phyloP scores from a whole-genome alignment of 495 filamentous ascomycete genomes.

The Paragyromitra xinjiangensis region DNA sequence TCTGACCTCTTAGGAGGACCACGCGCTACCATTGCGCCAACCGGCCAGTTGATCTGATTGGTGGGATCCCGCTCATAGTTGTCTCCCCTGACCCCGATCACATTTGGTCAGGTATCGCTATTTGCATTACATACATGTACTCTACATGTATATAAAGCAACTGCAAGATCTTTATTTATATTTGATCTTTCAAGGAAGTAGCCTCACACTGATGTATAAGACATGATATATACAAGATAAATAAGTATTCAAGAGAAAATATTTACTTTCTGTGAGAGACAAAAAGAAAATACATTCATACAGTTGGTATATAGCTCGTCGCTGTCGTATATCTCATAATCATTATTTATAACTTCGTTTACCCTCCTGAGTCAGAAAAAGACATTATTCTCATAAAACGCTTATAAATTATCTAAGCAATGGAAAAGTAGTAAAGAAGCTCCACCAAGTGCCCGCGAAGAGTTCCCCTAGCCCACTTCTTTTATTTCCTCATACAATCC shows the following conservation, averaged over 20 bases:
- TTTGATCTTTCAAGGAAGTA: not conserved
- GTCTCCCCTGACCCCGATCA: not conserved
- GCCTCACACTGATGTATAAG: not conserved
- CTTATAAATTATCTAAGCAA: not conserved
- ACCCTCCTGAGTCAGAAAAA: not conserved
- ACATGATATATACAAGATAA: not conserved
- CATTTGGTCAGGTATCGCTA: not conserved
- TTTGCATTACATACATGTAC: not conserved
- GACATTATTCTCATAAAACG: not conserved
- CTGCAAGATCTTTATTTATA: not conserved
- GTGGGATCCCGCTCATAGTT: not conserved
- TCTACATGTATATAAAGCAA: not conserved
- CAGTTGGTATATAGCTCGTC: not conserved
- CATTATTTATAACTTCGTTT: not conserved
- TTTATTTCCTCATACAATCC: slow-evolving; percentile 9
- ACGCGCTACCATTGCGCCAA: slow-evolving; percentile 36
- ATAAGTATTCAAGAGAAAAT: not conserved
- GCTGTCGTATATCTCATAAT: slow-evolving; percentile 4
- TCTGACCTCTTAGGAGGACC: slow-evolving; percentile 28
- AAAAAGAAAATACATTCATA: not conserved
- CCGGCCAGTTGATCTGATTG: slow-evolving; percentile 9
- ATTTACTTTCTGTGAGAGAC: not conserved
- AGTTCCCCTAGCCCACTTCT: not conserved
- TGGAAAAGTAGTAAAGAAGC: not conserved
- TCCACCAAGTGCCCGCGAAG: not conserved